A percentile compares a stretch with the other conserved stretches of the same genome.
These are phyloP conservation scores for Naganishia vaughanmartiniae DNA, from an alignment of 768 basidiomycete genomes.

Conservation along the genomic window DNA sequence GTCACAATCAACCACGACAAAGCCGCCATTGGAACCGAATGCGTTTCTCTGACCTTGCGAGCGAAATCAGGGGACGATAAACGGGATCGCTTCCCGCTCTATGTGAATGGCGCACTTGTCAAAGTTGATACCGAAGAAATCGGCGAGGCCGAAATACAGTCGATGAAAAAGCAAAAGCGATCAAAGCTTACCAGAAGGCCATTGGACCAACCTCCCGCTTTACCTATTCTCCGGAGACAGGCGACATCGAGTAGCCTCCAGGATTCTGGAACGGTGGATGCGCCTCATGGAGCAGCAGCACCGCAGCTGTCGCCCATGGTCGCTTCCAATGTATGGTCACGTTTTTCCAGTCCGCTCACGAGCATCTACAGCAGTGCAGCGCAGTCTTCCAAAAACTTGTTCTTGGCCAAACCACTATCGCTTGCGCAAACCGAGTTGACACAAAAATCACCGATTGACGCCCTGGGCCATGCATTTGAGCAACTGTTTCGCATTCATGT, in stretches of 20 bases:
- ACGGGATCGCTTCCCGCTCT: conserved; percentile 76
- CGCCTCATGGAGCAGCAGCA: neutral
- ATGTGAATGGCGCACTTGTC: conserved; percentile 83
- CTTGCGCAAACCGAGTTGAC: neutral
- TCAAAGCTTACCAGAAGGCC: conserved; percentile 81
- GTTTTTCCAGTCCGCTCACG: conserved; percentile 40
- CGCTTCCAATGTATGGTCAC: conserved; percentile 32
- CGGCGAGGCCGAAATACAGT: conserved; percentile 78
- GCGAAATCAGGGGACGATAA: conserved; percentile 62
- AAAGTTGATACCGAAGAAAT: conserved; percentile 86
- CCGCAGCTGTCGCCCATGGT: conserved; percentile 11
- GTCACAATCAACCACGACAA: conserved; percentile 79
- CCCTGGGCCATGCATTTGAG: conserved; percentile 72
- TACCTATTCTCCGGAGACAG: conserved; percentile 43
- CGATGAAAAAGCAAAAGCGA: conserved; percentile 76
- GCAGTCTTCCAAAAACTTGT: conserved; percentile 38
- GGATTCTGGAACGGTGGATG: neutral
- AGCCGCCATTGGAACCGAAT: conserved; percentile 75
- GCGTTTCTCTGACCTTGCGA: conserved; percentile 70
- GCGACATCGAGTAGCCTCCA: conserved; percentile 24
- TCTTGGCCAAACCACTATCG: conserved; percentile 14
- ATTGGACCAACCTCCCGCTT: conserved; percentile 71
- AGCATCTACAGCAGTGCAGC: conserved; percentile 44
- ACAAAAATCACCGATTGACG: conserved; percentile 37
- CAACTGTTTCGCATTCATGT: conserved; percentile 74